These are phyloP conservation scores for Fusarium fracticaudum DNA, from an alignment of 2,329 filamentous ascomycete species.

Conservation along the genomic window DNA sequence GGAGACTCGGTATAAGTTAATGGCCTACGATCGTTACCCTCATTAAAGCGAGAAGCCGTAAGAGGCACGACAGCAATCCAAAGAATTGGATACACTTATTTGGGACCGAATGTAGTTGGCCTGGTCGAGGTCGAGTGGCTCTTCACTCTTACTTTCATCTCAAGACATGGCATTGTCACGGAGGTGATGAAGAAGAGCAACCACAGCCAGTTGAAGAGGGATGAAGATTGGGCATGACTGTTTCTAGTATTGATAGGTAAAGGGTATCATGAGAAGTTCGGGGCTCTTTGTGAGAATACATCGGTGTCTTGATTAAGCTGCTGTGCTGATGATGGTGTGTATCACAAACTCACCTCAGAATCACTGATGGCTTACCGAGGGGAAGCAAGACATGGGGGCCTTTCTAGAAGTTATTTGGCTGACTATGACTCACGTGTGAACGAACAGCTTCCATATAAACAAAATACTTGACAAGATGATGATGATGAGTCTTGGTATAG, in stretches of 20 bases:
- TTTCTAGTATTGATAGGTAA: background rate
- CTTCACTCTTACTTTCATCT: background rate
- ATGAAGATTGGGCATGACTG: background rate
- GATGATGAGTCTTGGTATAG: background rate
- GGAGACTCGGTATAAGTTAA: background rate
- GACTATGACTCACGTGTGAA: background rate
- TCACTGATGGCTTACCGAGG: background rate
- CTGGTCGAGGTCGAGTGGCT: background rate
- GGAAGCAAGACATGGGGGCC: background rate
- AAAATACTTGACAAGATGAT: background rate
- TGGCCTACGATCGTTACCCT: background rate
- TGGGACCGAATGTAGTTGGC: background rate
- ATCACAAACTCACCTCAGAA: background rate
- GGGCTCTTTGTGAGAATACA: background rate
- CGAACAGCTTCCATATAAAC: background rate
- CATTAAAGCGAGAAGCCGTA: background rate
- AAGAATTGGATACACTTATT: background rate
- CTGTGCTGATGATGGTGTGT: background rate
- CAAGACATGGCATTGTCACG: background rate
- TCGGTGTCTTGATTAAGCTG: background rate
- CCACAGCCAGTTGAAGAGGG: background rate
- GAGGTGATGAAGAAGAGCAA: background rate
- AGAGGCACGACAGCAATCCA: background rate
- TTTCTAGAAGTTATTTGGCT: background rate
- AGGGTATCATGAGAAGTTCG: background rate